A percentile compares a stretch with the other conserved stretches of the same genome.
These are phyloP conservation scores for Begonia loranthoides DNA, from an alignment of 306 rosid genomes.

Conservation along the genomic window DNA sequence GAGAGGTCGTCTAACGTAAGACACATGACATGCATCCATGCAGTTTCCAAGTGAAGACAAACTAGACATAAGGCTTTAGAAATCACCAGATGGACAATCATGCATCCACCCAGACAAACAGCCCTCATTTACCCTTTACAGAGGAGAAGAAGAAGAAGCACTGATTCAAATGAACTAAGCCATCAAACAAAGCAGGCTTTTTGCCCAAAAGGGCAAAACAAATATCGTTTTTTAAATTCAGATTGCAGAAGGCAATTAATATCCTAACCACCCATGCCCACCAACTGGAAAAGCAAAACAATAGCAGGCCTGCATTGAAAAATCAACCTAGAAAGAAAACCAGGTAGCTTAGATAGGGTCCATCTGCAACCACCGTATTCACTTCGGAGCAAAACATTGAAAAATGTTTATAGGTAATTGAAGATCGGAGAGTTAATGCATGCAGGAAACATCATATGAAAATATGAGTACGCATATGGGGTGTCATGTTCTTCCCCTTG, in stretches of 20 bases:
- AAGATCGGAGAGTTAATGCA: no score
- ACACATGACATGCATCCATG: conserved; percentile 3
- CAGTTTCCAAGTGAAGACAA: conserved; percentile 8
- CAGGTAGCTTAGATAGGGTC: no score
- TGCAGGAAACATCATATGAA: no score
- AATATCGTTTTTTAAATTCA: background rate
- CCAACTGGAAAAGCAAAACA: background rate
- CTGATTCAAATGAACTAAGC: background rate
- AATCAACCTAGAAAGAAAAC: no score
- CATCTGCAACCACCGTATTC: no score
- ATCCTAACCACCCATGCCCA: background rate
- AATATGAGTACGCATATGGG: no score
- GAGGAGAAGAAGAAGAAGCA: background rate
- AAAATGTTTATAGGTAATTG: no score
- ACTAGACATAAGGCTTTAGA: conserved; percentile 1
- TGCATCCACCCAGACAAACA: conserved; percentile 7
- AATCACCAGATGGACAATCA: conserved; percentile 11
- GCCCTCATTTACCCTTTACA: background rate
- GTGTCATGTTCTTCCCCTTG: no score
- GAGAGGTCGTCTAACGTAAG: background rate
- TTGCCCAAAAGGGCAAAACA: background rate
- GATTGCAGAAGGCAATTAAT: background rate
- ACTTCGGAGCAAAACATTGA: no score
- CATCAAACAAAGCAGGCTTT: background rate
- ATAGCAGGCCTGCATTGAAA: no score